These are phyloP conservation scores for Globisporangium polare DNA, from an alignment of 352 stramenopile genomes.

Conservation along the genomic window DNA sequence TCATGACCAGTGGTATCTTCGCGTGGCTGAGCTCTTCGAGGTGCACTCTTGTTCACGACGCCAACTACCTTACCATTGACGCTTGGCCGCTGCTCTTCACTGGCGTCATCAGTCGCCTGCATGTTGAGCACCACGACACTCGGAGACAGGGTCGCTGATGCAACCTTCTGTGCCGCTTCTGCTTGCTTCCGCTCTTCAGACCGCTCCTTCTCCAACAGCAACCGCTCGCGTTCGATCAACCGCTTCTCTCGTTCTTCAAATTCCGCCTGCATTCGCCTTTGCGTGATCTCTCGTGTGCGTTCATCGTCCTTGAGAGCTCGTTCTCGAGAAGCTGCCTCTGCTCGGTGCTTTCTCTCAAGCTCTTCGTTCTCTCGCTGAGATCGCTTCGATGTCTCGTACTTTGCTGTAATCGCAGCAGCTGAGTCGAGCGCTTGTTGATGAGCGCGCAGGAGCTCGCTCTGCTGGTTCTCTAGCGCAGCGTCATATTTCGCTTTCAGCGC, in stretches of 20 bases:
- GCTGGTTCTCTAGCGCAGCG: constrained; percentile 50
- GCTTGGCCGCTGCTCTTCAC: constrained; percentile 23
- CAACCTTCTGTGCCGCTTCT: constrained; percentile 10
- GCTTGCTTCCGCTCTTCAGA: constrained; percentile 22
- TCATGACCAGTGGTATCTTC: constrained; percentile 14
- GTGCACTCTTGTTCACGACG: constrained; percentile 15
- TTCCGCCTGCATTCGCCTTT: constrained; percentile 42
- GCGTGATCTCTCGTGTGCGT: constrained; percentile 23
- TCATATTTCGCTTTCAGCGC: constrained; percentile 72
- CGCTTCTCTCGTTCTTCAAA: constrained; percentile 54
- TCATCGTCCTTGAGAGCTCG: constrained; percentile 40
- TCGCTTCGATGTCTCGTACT: constrained; percentile 42
- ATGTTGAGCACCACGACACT: constrained; percentile 66
- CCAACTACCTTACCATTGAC: constrained; percentile 23
- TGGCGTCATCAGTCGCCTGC: constrained; percentile 30
- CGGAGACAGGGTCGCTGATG: constrained; percentile 15
- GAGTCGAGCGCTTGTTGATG: constrained; percentile 48
- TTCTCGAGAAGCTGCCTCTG: constrained; percentile 28
- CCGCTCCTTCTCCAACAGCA: constrained; percentile 42
- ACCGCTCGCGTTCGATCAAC: constrained; percentile 42
- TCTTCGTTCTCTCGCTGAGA: constrained; percentile 33
- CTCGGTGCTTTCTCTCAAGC: constrained; percentile 23
- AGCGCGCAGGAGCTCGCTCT: constrained; percentile 44
- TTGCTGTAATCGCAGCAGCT: constrained; percentile 37
- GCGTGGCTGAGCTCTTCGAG: constrained; percentile 7